Evolutionary conservation across 2,329 filamentous ascomycete genomes (phyloP).

Genomic region (Ophiostoma quercus): DNA sequence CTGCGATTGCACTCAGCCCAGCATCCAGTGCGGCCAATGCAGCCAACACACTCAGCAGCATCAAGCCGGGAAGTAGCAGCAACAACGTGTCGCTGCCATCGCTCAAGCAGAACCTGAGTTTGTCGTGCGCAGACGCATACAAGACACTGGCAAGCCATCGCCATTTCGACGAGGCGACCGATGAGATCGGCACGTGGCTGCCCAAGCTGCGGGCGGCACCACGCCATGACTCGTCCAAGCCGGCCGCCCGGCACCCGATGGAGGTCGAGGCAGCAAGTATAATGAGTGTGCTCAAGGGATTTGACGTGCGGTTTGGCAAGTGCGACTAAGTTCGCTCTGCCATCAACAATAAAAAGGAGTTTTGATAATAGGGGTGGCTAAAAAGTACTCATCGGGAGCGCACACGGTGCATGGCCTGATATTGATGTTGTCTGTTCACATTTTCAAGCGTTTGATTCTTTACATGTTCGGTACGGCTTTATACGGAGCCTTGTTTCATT

Average conservation of each 20-base stretch:
- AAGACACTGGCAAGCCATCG: conserved; percentile 72
- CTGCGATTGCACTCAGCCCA: not conserved
- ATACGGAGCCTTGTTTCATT: not conserved
- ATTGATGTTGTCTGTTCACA: not conserved
- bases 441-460: not conserved
- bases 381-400: conserved; percentile 12
- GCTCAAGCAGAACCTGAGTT: conserved; percentile 40
- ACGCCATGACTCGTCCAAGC: conserved; percentile 32
- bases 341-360: not conserved
- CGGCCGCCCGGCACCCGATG: conserved; percentile 52
- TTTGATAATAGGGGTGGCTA: not conserved
- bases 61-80: conserved; percentile 27
- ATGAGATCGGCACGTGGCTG: conserved; percentile 71
- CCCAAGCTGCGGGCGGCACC: conserved; percentile 63
- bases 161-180: conserved; percentile 66
- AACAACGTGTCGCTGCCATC: conserved; percentile 23
- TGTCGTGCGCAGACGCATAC: conserved; percentile 72
- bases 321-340: not conserved
- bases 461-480: not conserved
- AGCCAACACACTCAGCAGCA: conserved; percentile 25
- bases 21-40: not conserved
- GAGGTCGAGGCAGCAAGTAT: conserved; percentile 80
- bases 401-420: conserved; percentile 14
- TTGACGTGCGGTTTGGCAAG: conserved; percentile 67
- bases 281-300: conserved; percentile 78